Evolutionary conservation across 495 filamentous ascomycete species (phyloP).

Genomic region (Hypoxylon perforatum): DNA sequence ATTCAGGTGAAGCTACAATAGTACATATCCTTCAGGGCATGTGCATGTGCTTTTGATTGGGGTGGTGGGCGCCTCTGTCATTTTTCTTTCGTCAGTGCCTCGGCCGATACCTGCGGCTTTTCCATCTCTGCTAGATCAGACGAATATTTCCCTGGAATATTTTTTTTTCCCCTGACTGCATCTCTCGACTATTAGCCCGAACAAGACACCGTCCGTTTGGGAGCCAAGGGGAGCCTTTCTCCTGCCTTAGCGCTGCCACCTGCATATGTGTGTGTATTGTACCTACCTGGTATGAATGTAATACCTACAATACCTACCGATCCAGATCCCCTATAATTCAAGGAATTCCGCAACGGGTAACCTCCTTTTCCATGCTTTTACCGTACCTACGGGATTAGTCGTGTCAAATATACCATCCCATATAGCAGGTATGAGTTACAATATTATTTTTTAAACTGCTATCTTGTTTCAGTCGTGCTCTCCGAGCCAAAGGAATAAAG

Average conservation of each 20-base stretch:
- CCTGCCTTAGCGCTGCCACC: slow-evolving; percentile 43
- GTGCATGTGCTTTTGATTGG: slow-evolving; percentile 21
- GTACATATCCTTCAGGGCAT: slow-evolving; percentile 11
- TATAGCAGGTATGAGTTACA: slow-evolving; percentile 2
- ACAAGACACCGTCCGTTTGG: slow-evolving; percentile 41
- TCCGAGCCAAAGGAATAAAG: slow-evolving; percentile 23
- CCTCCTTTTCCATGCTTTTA: slow-evolving; percentile 22
- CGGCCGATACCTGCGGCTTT: not conserved
- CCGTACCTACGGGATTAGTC: slow-evolving; percentile 6
- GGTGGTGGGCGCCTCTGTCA: not conserved
- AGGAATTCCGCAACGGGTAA: slow-evolving; percentile 28
- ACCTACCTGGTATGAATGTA: too few species aligned
- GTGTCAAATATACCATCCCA: slow-evolving; percentile 23
- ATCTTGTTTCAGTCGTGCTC: slow-evolving; percentile 31
- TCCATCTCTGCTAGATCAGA: slow-evolving; percentile 29
- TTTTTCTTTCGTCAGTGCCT: not conserved
- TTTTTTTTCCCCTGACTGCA: too few species aligned
- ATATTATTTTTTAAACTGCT: slow-evolving; percentile 11
- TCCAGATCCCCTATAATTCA: slow-evolving; percentile 4
- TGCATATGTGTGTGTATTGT: slow-evolving; percentile 21
- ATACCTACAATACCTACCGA: slow-evolving; percentile 10
- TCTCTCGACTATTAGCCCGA: slow-evolving; percentile 18
- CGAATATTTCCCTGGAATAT: slow-evolving; percentile 28
- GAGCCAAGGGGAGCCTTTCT: slow-evolving; percentile 40
- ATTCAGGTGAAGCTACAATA: slow-evolving; percentile 45